Base-by-base conservation (phyloP, 2,329 filamentous ascomycete genomes). In the Colletotrichum sp. region DNA sequence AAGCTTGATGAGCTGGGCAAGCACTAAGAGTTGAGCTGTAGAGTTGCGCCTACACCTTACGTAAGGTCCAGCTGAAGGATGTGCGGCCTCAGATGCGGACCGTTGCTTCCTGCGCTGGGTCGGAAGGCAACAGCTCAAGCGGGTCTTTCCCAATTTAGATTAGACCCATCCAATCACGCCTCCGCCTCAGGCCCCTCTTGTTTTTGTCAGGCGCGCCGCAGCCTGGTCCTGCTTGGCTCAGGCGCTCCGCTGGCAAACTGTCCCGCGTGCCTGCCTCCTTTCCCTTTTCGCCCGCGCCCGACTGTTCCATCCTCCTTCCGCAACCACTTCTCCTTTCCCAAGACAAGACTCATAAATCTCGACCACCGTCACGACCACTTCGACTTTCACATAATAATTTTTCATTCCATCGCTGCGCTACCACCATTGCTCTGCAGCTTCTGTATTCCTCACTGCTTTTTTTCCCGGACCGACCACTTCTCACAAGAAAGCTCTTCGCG, bases 161-260 rank as follows among this genome's bases (percentile, higher is more conserved):
- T 76, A 69, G 59, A 10, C 26, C 8, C 5, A 6, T 7, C 48
- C 30, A 52, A 65, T 72, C 68, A 64, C 28, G 52, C 48, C 60
- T 52, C 52, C 30, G 44, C 30, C 57, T 62, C 28, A n/a, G 64
- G 39, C 70, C 59, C 64, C 64, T 73, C 64, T 73, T 73, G 74
- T 74, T 74, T 64, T 75, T 71, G 70, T 76, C 74, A 76, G 74
- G 74, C 74, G 71, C 70, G 74, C 74, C 72, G 44, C 39, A 44
- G 57, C 68, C 57, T 44, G 34, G 36, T 55, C 34, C 68, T 52
- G 24, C 39, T 62, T 22, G 24, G 55, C n/a, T 34, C 62, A 65
- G 62, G 59, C 62, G 68, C 68, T 67, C 72, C 39, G 36, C 63
- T 52, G 60, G 72, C 72, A 71, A 68, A 67, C 70, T 64, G 74